These are phyloP conservation scores for Escallonia rubra DNA, from an alignment of 129 eudicot species.

Conservation along the genomic window DNA sequence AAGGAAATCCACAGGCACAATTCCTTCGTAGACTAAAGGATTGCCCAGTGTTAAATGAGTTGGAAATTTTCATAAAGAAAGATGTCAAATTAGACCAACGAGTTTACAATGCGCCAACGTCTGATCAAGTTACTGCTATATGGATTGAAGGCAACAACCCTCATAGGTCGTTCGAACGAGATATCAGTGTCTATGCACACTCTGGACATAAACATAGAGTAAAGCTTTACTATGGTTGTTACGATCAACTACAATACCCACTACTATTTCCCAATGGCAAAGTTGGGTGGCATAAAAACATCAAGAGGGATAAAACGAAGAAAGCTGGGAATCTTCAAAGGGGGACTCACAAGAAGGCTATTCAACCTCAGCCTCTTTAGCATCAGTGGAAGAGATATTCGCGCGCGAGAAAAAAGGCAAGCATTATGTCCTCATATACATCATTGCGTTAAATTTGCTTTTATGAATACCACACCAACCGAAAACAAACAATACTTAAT, in stretches of 20 bases:
- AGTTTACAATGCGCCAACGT: too few relatives aligned
- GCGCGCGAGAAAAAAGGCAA: too few relatives aligned
- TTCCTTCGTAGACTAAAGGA: not conserved
- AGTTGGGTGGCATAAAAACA: not conserved
- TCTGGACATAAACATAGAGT: not conserved
- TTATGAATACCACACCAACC: too few relatives aligned
- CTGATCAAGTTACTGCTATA: not conserved
- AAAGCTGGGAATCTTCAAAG: too few relatives aligned
- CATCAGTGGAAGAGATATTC: too few relatives aligned
- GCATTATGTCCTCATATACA: too few relatives aligned
- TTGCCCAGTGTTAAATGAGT: not conserved
- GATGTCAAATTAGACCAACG: not conserved
- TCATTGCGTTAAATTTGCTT: too few relatives aligned
- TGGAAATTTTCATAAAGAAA: not conserved
- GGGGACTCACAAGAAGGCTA: too few relatives aligned
- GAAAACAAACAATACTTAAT: too few relatives aligned
- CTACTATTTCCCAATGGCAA: not conserved
- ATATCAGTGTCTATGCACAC: not conserved
- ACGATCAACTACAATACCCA: not conserved
- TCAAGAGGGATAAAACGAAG: too few relatives aligned
- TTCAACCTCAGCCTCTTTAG: too few relatives aligned
- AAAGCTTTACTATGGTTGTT: not conserved
- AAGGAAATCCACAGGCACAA: not conserved
- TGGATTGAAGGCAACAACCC: not conserved
- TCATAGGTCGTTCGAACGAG: not conserved